Evolutionary conservation across 352 stramenopile genomes (phyloP), one percentile per base, ranked within the genome.

Genomic region (Globisporangium recalcitrans): DNA sequence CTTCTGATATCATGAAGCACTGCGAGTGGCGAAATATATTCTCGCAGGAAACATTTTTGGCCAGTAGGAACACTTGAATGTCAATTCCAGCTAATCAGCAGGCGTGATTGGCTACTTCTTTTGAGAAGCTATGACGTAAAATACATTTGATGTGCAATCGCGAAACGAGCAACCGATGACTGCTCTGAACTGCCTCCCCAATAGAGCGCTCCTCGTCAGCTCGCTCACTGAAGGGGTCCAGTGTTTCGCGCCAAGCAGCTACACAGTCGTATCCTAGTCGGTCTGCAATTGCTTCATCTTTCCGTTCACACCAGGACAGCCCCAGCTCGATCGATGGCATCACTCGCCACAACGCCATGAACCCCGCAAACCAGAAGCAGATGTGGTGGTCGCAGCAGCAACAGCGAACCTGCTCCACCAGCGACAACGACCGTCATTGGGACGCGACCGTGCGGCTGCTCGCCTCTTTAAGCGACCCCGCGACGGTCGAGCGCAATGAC

Each of bases 361-460:
- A 61, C 9, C 40, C 44, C 19, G 0, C 42, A 26, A 7, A 51
- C 44, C 44, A 51, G n/a, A 1, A 26, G 29, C 22, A 36, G 2
- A 14, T 22, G 19, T 48, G 53, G 53, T 48, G 29, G 32, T 32
- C 36, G 10, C 26, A 16, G 16, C 32, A 16, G 10, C 32, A 38
- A 16, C 32, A 38, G 9, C 36, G 21, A 22, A 10, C 7, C 53
- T n/a, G n/a, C n/a, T 13, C 1, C 34, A 7, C 27, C 13, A 29
- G 21, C 1, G 38, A 44, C 40, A 46, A n/a, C 34, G 58, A 58
- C n/a, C n/a, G n/a, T 22, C 21, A 52, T 22, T 63, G 58, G 58
- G 36, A 34, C 58, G 49, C 34, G 11, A 64, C 48, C 3, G 36
- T 48, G 16, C 58, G 32, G 34, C 48, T 64, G 16, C 58, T 64